phyloP scores from a whole-genome alignment of 2,329 filamentous ascomycete genomes.

The Sporothrix luriei region DNA sequence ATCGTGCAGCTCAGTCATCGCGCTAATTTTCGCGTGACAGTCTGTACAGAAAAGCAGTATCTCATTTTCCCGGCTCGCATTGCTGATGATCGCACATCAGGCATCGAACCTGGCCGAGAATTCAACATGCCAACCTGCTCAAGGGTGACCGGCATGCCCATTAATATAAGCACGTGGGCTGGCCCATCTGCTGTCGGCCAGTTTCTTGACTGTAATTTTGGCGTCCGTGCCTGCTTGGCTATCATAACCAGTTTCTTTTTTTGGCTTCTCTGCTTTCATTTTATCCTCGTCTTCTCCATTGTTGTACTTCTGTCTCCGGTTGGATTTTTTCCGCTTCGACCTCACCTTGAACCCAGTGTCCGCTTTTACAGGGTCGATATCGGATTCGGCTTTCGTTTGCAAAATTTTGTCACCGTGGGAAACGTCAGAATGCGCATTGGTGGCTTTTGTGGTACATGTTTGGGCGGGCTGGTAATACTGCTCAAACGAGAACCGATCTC shows the following conservation, averaged over 20 bases:
- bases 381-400: not conserved
- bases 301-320: not conserved
- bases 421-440: not conserved
- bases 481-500: not conserved
- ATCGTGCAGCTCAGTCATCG: not conserved
- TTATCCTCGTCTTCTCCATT: not conserved
- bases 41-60: conserved; percentile 17
- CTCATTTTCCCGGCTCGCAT: not conserved
- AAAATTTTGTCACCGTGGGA: too few relatives aligned
- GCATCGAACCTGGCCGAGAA: not conserved
- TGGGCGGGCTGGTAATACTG: not conserved
- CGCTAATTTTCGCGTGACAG: not conserved
- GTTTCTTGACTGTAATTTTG: not conserved
- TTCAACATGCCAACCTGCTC: not conserved
- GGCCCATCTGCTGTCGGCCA: conserved; percentile 30
- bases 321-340: not conserved
- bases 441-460: not conserved
- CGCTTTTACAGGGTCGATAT: not conserved
- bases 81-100: not conserved
- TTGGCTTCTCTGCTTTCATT: not conserved
- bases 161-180: conserved; percentile 11
- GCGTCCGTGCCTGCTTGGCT: not conserved
- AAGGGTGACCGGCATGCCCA: not conserved
- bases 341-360: not conserved
- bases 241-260: not conserved